These are phyloP conservation scores for Melaleuca quinquenervia DNA, from an alignment of 345 rosid genomes.

Conservation along the genomic window DNA sequence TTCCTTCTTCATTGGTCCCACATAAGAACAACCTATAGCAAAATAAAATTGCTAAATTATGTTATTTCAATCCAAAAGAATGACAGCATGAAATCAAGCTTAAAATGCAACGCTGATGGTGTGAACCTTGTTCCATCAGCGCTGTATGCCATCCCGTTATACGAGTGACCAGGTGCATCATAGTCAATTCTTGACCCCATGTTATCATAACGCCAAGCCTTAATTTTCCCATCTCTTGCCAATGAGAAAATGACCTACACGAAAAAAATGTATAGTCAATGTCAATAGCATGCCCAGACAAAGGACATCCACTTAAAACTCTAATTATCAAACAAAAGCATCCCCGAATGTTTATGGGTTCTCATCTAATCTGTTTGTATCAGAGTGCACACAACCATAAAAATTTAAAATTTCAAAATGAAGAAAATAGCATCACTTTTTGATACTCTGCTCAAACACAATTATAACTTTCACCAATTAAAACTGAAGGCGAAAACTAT, in stretches of 20 bases:
- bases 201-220: constrained; percentile 70
- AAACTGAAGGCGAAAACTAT: neutral
- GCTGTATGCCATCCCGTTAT: constrained; percentile 50
- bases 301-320: neutral
- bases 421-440: too few species aligned
- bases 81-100: neutral
- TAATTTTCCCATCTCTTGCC: constrained; percentile 65
- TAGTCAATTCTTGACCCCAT: constrained; percentile 53
- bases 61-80: neutral
- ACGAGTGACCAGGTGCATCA: constrained; percentile 52
- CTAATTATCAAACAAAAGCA: neutral
- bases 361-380: neutral
- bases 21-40: constrained; percentile 52
- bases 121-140: constrained; percentile 63
- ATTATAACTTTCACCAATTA: too few species aligned
- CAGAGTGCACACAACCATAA: neutral
- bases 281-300: neutral
- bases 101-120: neutral
- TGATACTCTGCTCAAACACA: fast-evolving
- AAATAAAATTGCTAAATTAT: neutral
- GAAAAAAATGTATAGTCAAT: neutral
- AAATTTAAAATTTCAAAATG: too few species aligned
- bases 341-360: neutral
- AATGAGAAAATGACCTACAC: constrained; percentile 56
- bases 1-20: constrained; percentile 71